Base-by-base conservation (phyloP, 2,329 filamentous ascomycete species). In the Alternaria rosae region DNA sequence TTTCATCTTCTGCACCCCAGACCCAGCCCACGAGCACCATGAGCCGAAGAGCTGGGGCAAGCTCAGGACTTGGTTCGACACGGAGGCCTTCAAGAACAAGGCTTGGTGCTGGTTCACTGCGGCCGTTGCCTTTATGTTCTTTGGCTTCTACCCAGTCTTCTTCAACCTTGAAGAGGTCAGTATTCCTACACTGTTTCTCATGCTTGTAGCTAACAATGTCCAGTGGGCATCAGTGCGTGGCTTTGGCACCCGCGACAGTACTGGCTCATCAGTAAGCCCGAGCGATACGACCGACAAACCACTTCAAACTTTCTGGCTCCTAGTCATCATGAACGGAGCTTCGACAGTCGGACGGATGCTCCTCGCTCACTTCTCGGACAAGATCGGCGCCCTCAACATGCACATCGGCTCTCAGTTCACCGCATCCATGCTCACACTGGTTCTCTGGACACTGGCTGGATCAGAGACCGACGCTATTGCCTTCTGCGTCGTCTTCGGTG, bases 101-200 rank as follows among this genome's bases (percentile, higher is more conserved):
- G 71, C 82, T 3, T 85, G 81, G 65, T 73, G 70, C 57, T 84
- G 79, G 76, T 81, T 84, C 62, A 79, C 79, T 21, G 80, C 79
- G 2, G 75, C 79, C 6, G 80, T 85, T n/a, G 76, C 78, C 2
- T 82, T 83, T 63, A 74, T 85, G 48, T 85, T 85, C 76, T 79
- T 85, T 51, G 84, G 84, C 21, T 85, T 85, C 70, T 85, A 85
- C 62, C 80, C 82, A 4, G 74, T 85, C 20, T 85, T 85, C 74
- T 85, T 85, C 77, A 85, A 84, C 62, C 79, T 85, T 28, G 83
- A 85, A 69, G 83, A 85, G 71, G 79, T 80, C 70, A 62, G 74
- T 69, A 23, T 12, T 11, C 17, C 13, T 35, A 3, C 45, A 28
- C 1, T 11, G 3, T n/a, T 5, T 10, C 5, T 5, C n/a, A 17